Evolutionary conservation across 768 basidiomycete genomes (phyloP).

Genomic region (Boletales sp.): DNA sequence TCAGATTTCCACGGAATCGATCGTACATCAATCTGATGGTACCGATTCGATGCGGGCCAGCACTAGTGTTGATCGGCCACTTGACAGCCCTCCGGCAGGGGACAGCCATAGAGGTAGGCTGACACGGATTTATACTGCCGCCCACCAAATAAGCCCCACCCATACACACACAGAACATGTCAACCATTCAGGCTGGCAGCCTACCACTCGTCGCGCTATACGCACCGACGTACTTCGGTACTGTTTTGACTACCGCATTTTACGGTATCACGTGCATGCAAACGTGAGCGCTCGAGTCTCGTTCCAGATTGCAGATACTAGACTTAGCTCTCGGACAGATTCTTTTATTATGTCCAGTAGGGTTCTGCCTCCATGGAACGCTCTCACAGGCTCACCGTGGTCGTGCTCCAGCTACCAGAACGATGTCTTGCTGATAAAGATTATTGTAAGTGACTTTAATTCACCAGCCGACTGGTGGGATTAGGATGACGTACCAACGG

Average conservation of each 20-base stretch:
- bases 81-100: too few relatives aligned
- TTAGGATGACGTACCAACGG: not conserved
- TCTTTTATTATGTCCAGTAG: not conserved
- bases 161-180: too few relatives aligned
- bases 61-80: too few relatives aligned
- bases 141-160: too few relatives aligned
- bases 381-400: not conserved
- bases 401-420: not conserved
- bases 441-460: not conserved
- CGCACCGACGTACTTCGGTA: not conserved
- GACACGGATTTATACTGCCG: too few relatives aligned
- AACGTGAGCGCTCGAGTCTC: not conserved
- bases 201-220: not conserved
- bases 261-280: not conserved
- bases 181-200: too few relatives aligned
- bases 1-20: too few relatives aligned
- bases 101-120: too few relatives aligned
- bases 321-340: not conserved
- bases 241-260: not conserved
- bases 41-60: too few relatives aligned
- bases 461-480: not conserved
- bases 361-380: not conserved
- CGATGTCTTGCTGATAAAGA: not conserved
- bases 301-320: not conserved
- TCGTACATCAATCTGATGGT: too few relatives aligned